Base-by-base conservation (phyloP, 2,329 filamentous ascomycete genomes). In the Stemphylium beticola region DNA sequence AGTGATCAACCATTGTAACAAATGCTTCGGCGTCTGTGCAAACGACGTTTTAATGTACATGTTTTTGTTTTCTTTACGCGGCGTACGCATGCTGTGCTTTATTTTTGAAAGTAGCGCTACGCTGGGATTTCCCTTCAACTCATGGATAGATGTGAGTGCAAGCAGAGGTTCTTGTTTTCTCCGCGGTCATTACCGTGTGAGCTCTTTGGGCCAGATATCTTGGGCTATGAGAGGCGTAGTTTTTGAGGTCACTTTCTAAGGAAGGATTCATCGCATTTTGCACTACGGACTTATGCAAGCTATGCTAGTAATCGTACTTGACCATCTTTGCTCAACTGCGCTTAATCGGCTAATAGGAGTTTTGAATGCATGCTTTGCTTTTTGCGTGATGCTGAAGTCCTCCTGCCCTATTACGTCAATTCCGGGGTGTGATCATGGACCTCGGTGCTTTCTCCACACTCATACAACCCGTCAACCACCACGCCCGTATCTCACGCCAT, bases 381-480 rank as follows among this genome's bases (percentile, higher is more conserved):
- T 18, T 49, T 15, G n/a, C n/a, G n/a, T 34, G 26, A 34, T 26
- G 36, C 26, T 29, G 8, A 40, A 4, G 5, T 12, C 36, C 26
- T 12, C 36, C 26, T 33, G 33, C 33, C 26, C 26, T 24, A 32
- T 45, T 37, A 51, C n/a, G 39, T 38, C 32, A 31, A 31, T 10
- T 2, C 6, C 7, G 9, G 32, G 33, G n/a, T 1, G n/a, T 36
- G 8, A 5, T 9, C 26, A 29, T 10, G n/a, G 38, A 53, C 43
- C 50, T 53, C 50, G 50, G 50, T 31, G 42, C 32, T 3, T 15
- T 15, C 26, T 15, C 38, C 44, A 26, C 31, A 31, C 36, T 24
- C 49, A 15, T 48, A 36, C 32, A 36, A 40, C 36, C 12, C 34
- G n/a, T 36, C 7, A 2, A 10, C 12, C 29, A n/a, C 15, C 15